phyloP scores from a whole-genome alignment of 2,329 filamentous ascomycete species.

The Lizonia empirigonia region DNA sequence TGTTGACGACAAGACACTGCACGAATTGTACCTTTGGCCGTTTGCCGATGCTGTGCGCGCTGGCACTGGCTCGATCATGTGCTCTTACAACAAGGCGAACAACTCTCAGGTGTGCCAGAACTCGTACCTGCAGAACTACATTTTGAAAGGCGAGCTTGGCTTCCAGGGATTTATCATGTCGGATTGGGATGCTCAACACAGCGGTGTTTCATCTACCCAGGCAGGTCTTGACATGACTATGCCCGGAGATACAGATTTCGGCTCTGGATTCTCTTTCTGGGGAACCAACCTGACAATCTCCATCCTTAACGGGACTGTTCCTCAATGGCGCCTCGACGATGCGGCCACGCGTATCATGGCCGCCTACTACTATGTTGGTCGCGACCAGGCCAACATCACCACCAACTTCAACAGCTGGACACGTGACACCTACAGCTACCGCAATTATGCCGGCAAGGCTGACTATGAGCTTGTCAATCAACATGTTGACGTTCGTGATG shows the following conservation, averaged over 20 bases:
- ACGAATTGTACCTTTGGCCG: conserved; percentile 67
- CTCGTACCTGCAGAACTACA: conserved; percentile 73
- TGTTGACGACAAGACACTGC: conserved; percentile 67
- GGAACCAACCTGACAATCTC: conserved; percentile 86
- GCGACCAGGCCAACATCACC: conserved; percentile 56
- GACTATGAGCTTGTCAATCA: conserved; percentile 72
- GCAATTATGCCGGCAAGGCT: conserved; percentile 67
- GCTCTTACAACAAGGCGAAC: conserved; percentile 78
- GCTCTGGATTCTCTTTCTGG: conserved; percentile 75
- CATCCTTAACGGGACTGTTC: conserved; percentile 86
- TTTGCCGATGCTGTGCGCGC: conserved; percentile 59
- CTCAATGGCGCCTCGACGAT: conserved; percentile 86
- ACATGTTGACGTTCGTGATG: conserved; percentile 79
- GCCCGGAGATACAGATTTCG: conserved; percentile 77
- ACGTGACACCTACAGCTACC: conserved; percentile 71
- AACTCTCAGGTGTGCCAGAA: conserved; percentile 83
- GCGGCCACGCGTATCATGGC: conserved; percentile 84
- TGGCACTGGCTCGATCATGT: conserved; percentile 59
- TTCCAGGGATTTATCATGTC: conserved; percentile 72
- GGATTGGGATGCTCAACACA: conserved; percentile 81
- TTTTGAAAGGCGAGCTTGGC: conserved; percentile 79
- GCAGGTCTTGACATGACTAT: conserved; percentile 87
- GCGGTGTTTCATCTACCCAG: conserved; percentile 67
- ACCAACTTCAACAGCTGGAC: conserved; percentile 94
- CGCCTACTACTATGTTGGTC: conserved; percentile 68